Evolutionary conservation across 75 land plant species (phyloP), one percentile per base, ranked within the genome.

Genomic region (Cryptomeria japonica): DNA sequence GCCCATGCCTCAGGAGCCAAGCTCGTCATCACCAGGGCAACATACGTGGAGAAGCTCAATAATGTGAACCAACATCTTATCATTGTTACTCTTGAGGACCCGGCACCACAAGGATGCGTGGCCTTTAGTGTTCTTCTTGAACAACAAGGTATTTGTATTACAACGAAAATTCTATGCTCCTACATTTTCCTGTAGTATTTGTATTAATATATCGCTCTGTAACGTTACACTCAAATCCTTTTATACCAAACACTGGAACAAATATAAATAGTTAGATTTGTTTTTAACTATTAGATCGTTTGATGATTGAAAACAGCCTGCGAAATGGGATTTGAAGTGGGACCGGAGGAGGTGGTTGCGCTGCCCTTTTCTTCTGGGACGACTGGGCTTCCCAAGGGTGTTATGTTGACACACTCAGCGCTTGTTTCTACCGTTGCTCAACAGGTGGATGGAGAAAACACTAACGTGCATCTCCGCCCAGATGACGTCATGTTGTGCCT

Each of bases 331-430:
- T 51, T 12, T 51, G 19, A 58, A 16, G 15, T 56, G 16, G 58
- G 18, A 15, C 0, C 0, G 19, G 96, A 96, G 46, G 97, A 96
- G 76, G 93, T 93, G 37, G 97, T 93, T 84, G 96, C 95, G 75
- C 88, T 96, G 86, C 97, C 96, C 0, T 96, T 93, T 91, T 95
- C 95, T 0, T 93, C 95, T 3, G 97, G 97, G 12, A 96, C 97
- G 10, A 95, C 95, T 22, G 97, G 97, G 82, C 90, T 96, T 15
- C 95, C 97, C 0, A 96, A 96, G 64, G 97, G 94, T 13, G 96
- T 96, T 46, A 95, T 96, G 96, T 89, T 96, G 42, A 96, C 92
- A 3, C 96, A 96, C 90, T 76, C 89, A 19, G 87, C 93, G 0
- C 88, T 91, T 25, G 90, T 96, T 32, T 93, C 97, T 3, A 91